Base-by-base conservation (phyloP, 208 protist genomes). In the Trichomonas gallinae region DNA sequence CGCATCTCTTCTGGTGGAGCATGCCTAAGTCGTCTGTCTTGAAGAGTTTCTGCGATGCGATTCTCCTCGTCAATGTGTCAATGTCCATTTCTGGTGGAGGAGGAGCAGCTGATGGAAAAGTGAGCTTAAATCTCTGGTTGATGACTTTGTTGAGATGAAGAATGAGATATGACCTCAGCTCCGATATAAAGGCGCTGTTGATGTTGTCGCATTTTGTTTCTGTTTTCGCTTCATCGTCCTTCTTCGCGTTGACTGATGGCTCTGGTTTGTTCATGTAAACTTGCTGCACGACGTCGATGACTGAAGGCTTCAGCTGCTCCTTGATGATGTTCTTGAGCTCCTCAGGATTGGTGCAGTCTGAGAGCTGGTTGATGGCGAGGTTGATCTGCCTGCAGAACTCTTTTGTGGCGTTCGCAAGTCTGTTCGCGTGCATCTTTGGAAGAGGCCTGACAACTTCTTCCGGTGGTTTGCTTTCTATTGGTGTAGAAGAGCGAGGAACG, bases 371-470 rank as follows among this genome's bases (percentile, higher is more conserved):
- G n/a, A 93, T 93, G 0, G 87, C 40, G 11, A 48, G 44, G n/a
- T 93, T 51, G 8, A 93, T 26, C 44, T 93, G 87, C 6, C 44
- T 4, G 31, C 87, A 93, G 45, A 93, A 93, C n/a, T 93, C 87
- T 51, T 93, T 44, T 34, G 87, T 93, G 15, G 87, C 87, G 46
- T 93, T 40, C n/a, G 87, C 87, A 2, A 93, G 26, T 51, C 44
- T 48, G 17, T 93, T 17, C 17, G 42, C 44, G 45, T 93, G 87
- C 40, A 93, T 34, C n/a, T 93, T 93, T 38, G 87, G 87, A 11
- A 93, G 21, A 38, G 87, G 87, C 31, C 44, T 93, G n/a, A 93
- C 44, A 38, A 93, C 44, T 93, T 93, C 87, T 51, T 93, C 87
- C 1, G 87, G 87, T 11, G 87, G 42, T 51, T 93, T 93, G 0